Conservation (phyloP, 257 asterid species). For the Nyctanthes arbortristis region DNA sequence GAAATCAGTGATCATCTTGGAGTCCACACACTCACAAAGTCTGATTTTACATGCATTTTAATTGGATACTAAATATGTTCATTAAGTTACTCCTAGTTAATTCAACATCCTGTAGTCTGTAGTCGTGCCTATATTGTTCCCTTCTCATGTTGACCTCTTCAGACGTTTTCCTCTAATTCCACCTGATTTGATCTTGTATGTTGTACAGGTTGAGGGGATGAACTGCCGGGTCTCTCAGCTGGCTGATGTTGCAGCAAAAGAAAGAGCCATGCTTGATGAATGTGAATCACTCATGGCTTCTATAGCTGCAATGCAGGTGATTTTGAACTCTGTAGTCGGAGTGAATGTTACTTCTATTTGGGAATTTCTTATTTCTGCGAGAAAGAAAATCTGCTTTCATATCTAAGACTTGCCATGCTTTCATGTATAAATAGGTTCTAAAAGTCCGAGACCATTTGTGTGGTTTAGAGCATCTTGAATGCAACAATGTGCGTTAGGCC, state of each 20-base stretch:
- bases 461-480: too few species aligned
- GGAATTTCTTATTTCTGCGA: not conserved
- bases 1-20: not conserved
- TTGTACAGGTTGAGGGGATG: slow-evolving; percentile 66
- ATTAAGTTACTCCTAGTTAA: not conserved
- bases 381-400: not conserved
- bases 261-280: slow-evolving; percentile 79
- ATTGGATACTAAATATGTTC: not conserved
- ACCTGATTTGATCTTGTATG: slow-evolving; percentile 3
- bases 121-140: not conserved
- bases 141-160: not conserved
- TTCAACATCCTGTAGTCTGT: not conserved
- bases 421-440: not conserved
- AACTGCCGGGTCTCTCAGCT: slow-evolving; percentile 70
- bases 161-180: not conserved
- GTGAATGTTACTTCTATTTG: not conserved
- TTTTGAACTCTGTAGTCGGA: not conserved
- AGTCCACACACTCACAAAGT: not conserved
- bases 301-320: slow-evolving; percentile 75
- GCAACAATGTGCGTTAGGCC: too few species aligned
- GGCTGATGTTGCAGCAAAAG: slow-evolving; percentile 77
- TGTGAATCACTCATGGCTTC: slow-evolving; percentile 63
- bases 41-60: not conserved
- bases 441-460: not conserved
- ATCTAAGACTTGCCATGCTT: not conserved